Percentiles rank a stretch among this genome's conserved stretches.
phyloP scores from a whole-genome alignment of 2,329 filamentous ascomycete genomes.

The Esteya vermicola region DNA sequence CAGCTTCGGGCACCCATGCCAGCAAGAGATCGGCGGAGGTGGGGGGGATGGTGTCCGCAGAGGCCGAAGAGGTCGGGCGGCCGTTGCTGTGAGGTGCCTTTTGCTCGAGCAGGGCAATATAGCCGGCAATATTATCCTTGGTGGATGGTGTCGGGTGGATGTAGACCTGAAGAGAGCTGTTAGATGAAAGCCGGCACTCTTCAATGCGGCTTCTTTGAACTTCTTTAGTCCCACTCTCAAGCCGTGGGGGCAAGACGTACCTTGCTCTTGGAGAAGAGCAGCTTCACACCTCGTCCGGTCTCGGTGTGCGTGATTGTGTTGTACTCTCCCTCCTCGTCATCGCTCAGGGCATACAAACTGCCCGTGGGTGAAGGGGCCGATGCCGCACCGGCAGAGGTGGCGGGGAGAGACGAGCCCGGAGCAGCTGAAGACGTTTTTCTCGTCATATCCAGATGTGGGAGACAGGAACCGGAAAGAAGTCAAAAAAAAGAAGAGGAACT shows the following conservation, averaged over 20 bases:
- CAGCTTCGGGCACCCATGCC: constrained; percentile 84
- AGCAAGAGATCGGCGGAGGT: constrained; percentile 64
- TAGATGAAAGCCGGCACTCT: not conserved
- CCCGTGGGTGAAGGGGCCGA: constrained; percentile 64
- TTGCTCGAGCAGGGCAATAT: constrained; percentile 85
- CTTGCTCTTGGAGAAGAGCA: constrained; percentile 95
- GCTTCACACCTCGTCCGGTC: constrained; percentile 72
- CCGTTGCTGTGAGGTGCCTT: constrained; percentile 37
- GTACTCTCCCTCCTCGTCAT: constrained; percentile 92
- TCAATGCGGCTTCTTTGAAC: too few species aligned
- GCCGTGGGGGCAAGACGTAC: too few species aligned
- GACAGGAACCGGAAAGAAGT: not conserved
- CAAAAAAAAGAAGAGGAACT: too few species aligned
- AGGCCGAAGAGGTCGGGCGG: constrained; percentile 28
- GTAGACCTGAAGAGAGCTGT: constrained; percentile 66
- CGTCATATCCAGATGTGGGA: not conserved
- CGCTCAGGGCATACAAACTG: constrained; percentile 90
- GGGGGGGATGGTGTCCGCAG: constrained; percentile 23
- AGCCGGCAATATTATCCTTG: constrained; percentile 92
- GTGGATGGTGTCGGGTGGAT: constrained; percentile 85
- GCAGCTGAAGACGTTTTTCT: too few species aligned
- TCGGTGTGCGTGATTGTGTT: constrained; percentile 76
- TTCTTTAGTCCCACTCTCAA: too few species aligned
- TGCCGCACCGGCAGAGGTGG: too few species aligned
- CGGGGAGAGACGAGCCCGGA: too few species aligned